Percentiles rank a stretch among this genome's conserved stretches.
phyloP scores from a whole-genome alignment of 2,329 filamentous ascomycete species.

The Domatiomyces catenatus region DNA sequence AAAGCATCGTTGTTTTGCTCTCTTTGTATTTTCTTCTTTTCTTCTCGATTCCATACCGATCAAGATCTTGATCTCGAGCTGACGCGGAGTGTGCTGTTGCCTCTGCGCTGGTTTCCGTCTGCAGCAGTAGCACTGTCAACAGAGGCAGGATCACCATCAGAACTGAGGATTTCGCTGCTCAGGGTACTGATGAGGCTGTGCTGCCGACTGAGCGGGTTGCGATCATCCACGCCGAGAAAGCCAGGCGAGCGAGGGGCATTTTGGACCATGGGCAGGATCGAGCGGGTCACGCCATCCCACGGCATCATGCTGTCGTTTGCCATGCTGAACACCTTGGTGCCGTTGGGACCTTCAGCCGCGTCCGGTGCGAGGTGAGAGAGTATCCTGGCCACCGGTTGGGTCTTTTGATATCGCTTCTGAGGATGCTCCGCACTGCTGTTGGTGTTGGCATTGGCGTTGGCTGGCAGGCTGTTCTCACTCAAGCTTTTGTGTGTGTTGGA shows the following conservation, averaged over 20 bases:
- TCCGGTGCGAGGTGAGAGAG: constrained; percentile 5
- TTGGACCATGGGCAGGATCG: constrained; percentile 13
- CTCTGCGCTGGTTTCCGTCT: background rate
- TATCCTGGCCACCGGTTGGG: background rate
- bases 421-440: background rate
- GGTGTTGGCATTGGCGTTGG: background rate
- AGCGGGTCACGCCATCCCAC: constrained; percentile 11
- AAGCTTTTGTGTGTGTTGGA: background rate
- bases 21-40: too few relatives aligned
- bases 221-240: constrained; percentile 6
- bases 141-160: constrained; percentile 6
- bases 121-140: background rate
- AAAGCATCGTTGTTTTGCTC: too few relatives aligned
- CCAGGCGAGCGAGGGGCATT: constrained; percentile 12
- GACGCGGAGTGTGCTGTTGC: background rate
- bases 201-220: constrained; percentile 10
- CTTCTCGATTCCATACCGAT: too few relatives aligned
- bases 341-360: constrained; percentile 1
- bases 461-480: background rate
- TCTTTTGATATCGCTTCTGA: background rate
- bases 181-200: constrained; percentile 13
- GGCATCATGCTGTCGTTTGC: constrained; percentile 13
- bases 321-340: constrained; percentile 11
- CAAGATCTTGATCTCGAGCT: too few relatives aligned
- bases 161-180: constrained; percentile 12